Percentiles rank a stretch among this genome's conserved stretches.
phyloP scores from a whole-genome alignment of 1,284 basidiomycete genomes.

The Rhodotorula sp. region DNA sequence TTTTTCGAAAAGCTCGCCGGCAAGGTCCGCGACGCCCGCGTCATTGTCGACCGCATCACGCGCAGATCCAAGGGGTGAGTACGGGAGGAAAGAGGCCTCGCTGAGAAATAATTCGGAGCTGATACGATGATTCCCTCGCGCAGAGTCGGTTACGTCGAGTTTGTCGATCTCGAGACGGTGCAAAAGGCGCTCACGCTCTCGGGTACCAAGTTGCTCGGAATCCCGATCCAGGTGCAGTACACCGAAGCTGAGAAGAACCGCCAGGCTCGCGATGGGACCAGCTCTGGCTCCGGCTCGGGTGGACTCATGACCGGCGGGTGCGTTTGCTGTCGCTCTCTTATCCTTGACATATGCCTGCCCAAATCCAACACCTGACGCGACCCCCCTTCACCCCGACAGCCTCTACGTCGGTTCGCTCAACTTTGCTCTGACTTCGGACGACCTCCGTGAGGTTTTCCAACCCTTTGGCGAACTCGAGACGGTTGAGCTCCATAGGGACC shows the following conservation, averaged over 20 bases:
- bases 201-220: constrained; percentile 94
- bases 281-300: constrained; percentile 54
- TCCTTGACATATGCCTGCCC: too few species aligned
- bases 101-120: background rate
- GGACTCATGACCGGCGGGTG: constrained; percentile 52
- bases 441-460: constrained; percentile 97
- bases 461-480: constrained; percentile 97
- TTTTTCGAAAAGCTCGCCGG: constrained; percentile 90
- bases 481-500: constrained; percentile 84
- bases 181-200: constrained; percentile 82
- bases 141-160: constrained; percentile 94
- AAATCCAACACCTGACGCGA: too few species aligned
- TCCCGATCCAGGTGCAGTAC: constrained; percentile 92
- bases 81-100: background rate
- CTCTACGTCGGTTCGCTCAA: constrained; percentile 95
- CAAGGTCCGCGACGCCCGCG: constrained; percentile 87
- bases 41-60: constrained; percentile 89
- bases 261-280: constrained; percentile 50
- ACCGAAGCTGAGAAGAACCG: constrained; percentile 94
- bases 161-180: constrained; percentile 82
- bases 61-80: constrained; percentile 90
- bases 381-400: constrained; percentile 55
- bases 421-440: constrained; percentile 91
- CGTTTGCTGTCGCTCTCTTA: background rate
- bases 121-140: background rate